phyloP scores from a whole-genome alignment of 2,329 filamentous ascomycete species.

The Colletotrichum sp. region DNA sequence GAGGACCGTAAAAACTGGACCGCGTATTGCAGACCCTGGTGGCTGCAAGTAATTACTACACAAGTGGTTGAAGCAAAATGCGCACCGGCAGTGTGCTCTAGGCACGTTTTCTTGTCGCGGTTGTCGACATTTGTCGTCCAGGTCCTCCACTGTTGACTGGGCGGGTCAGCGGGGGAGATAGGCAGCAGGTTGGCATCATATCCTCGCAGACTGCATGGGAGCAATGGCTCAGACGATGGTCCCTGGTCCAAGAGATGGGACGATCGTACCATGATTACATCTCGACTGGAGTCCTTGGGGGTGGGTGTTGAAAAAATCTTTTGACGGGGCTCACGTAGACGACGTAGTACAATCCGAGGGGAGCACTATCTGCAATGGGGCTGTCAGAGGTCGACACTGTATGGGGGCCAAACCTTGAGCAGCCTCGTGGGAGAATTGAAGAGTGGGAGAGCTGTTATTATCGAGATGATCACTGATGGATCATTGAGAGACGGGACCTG shows the following conservation, averaged over 20 bases:
- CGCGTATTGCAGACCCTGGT: neutral
- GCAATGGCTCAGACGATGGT: neutral
- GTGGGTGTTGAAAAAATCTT: neutral
- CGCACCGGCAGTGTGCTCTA: neutral
- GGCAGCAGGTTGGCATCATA: neutral
- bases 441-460: neutral
- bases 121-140: neutral
- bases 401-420: neutral
- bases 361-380: neutral
- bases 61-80: neutral
- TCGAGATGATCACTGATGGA: neutral
- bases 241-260: neutral
- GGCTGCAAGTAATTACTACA: neutral
- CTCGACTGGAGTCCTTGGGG: neutral
- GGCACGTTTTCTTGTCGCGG: neutral
- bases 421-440: neutral
- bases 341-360: neutral
- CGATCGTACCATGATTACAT: constrained; percentile 10
- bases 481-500: neutral
- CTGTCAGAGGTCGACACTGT: neutral
- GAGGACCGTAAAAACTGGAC: neutral
- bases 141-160: neutral
- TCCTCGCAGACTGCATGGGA: neutral
- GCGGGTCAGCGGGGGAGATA: neutral
- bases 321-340: neutral